Conservation (phyloP, 148 eudicot genomes). For the Camellia lanceoleosa region DNA sequence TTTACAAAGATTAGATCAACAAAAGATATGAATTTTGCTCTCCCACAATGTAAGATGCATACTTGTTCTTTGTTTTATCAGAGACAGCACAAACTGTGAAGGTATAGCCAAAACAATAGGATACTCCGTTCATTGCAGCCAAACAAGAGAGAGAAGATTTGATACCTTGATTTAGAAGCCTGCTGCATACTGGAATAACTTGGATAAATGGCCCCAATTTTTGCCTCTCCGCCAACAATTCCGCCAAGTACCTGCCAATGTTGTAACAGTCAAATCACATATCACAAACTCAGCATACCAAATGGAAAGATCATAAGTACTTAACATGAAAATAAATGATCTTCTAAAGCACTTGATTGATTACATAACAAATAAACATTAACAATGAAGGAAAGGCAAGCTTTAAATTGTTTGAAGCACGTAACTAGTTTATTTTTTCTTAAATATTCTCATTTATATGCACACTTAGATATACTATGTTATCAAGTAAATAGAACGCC, state of each 20-base stretch:
- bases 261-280: not conserved
- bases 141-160: not conserved
- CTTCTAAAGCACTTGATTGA: not conserved
- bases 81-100: not conserved
- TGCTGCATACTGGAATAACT: constrained; percentile 39
- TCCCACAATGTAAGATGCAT: too few relatives aligned
- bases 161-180: constrained; percentile 47
- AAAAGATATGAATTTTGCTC: too few relatives aligned
- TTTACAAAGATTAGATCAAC: too few relatives aligned
- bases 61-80: not conserved
- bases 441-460: not conserved
- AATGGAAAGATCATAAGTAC: not conserved
- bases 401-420: not conserved
- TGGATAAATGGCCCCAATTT: constrained; percentile 48
- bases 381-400: not conserved
- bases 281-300: constrained; percentile 1
- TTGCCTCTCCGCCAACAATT: constrained; percentile 42
- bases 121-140: not conserved
- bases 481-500: not conserved
- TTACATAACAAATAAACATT: not conserved
- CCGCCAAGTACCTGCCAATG: constrained; percentile 37
- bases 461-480: not conserved
- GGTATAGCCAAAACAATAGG: not conserved
- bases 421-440: not conserved
- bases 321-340: not conserved